A percentile compares a stretch with the other conserved stretches of the same genome.
Conservation (phyloP, 1,284 basidiomycete species). For the Porodaedalea pini region DNA sequence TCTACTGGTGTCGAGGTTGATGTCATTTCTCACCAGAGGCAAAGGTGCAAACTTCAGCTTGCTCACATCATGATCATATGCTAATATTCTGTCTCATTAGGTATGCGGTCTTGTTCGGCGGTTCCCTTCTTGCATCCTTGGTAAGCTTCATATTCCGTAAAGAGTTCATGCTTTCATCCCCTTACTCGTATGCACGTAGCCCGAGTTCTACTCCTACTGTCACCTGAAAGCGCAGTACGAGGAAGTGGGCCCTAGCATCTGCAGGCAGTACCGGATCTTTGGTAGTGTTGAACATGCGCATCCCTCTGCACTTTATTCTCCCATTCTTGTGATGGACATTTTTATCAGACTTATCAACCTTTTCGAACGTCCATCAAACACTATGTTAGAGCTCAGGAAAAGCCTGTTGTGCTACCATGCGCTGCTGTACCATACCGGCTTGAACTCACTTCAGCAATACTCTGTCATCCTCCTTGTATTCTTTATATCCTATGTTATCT, state of each 20-base stretch:
- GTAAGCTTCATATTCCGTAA: slow-evolving; percentile 43
- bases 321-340: slow-evolving; percentile 1
- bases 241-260: slow-evolving; percentile 94
- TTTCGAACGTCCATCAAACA: slow-evolving; percentile 30
- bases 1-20: slow-evolving; percentile 95
- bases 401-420: slow-evolving; percentile 56
- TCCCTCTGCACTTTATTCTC: too few relatives aligned
- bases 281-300: slow-evolving; percentile 89
- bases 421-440: slow-evolving; percentile 50
- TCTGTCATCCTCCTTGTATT: slow-evolving; percentile 23
- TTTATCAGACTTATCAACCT: slow-evolving; percentile 39
- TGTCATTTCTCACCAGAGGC: slow-evolving; percentile 97
- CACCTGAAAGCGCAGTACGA: slow-evolving; percentile 98
- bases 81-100: slow-evolving; percentile 35
- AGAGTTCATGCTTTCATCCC: background rate
- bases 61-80: background rate
- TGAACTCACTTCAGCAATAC: slow-evolving; percentile 32
- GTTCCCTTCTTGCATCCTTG: slow-evolving; percentile 87
- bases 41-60: slow-evolving; percentile 54
- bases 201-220: slow-evolving; percentile 97
- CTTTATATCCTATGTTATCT: slow-evolving; percentile 13
- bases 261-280: slow-evolving; percentile 92
- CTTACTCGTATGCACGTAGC: slow-evolving; percentile 42
- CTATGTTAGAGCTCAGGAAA: slow-evolving; percentile 35
- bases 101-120: slow-evolving; percentile 98